These are phyloP conservation scores for Trametes hirsuta DNA, from an alignment of 1,284 basidiomycete species.

Conservation along the genomic window DNA sequence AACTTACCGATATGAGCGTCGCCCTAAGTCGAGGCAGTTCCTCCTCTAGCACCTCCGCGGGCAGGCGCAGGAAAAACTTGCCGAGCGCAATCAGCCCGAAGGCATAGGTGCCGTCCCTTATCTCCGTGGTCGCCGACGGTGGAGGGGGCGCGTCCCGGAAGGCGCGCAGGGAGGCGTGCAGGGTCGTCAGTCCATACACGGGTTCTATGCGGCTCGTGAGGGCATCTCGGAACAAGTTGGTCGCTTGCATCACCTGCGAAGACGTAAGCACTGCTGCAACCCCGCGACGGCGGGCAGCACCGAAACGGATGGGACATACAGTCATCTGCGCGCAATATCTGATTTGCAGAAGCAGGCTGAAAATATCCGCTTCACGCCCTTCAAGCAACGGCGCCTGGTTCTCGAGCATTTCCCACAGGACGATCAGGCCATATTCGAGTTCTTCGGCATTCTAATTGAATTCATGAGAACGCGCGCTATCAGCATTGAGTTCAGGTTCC, in stretches of 20 bases:
- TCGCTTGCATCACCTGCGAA: slow-evolving; percentile 74
- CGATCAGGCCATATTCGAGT: slow-evolving; percentile 73
- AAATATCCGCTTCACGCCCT: slow-evolving; percentile 72
- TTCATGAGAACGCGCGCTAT: slow-evolving; percentile 21
- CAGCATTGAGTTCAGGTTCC: slow-evolving; percentile 18
- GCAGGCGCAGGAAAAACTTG: slow-evolving; percentile 78
- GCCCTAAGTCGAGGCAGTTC: slow-evolving; percentile 74
- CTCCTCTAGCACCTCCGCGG: slow-evolving; percentile 82
- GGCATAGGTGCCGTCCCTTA: slow-evolving; percentile 69
- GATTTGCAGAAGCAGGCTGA: slow-evolving; percentile 61
- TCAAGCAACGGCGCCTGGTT: slow-evolving; percentile 69
- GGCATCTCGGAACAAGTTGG: slow-evolving; percentile 76
- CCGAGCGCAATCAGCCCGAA: slow-evolving; percentile 82
- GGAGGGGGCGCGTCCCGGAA: slow-evolving; percentile 60
- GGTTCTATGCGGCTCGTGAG: slow-evolving; percentile 73
- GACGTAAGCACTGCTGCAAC: slow-evolving; percentile 16
- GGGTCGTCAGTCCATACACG: slow-evolving; percentile 80
- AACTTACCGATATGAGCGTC: slow-evolving; percentile 69
- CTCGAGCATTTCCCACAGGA: slow-evolving; percentile 77
- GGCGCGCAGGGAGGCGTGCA: slow-evolving; percentile 67
- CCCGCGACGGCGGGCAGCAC: slow-evolving; percentile 13
- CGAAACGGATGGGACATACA: slow-evolving; percentile 45
- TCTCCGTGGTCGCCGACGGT: slow-evolving; percentile 44
- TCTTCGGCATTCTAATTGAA: slow-evolving; percentile 56
- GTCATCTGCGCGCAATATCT: slow-evolving; percentile 71